Conservation (phyloP, 2,329 filamentous ascomycete genomes). For the Cadophora gregata region DNA sequence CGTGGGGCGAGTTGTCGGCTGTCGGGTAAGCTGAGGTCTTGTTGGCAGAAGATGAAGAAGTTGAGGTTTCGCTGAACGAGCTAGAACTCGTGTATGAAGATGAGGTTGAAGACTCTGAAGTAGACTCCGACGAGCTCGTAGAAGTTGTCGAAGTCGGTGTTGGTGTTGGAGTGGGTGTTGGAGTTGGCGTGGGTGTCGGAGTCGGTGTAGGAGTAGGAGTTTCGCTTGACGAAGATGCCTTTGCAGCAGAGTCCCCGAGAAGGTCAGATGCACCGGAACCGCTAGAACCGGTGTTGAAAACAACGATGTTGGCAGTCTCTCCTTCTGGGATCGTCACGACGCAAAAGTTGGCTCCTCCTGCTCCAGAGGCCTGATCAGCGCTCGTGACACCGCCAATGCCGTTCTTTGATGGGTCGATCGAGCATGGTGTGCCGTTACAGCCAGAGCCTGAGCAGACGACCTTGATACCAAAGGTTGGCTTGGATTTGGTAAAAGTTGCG, state of each 20-base stretch:
- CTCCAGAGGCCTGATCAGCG: slow-evolving; percentile 60
- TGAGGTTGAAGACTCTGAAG: slow-evolving; percentile 25
- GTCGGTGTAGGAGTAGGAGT: slow-evolving; percentile 37
- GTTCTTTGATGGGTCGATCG: slow-evolving; percentile 66
- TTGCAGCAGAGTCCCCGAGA: slow-evolving; percentile 16
- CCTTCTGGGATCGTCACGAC: slow-evolving; percentile 77
- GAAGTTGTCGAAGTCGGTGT: slow-evolving; percentile 8
- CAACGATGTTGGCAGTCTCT: slow-evolving; percentile 68
- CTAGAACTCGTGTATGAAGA: slow-evolving; percentile 31
- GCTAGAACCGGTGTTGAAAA: slow-evolving; percentile 52
- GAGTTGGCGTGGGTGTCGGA: slow-evolving; percentile 36
- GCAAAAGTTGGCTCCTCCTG: slow-evolving; percentile 73
- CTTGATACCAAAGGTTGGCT: slow-evolving; percentile 71
- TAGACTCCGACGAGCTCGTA: slow-evolving; percentile 10
- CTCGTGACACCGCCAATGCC: slow-evolving; percentile 65
- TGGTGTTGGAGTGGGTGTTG: slow-evolving; percentile 25
- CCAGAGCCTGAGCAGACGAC: slow-evolving; percentile 69
- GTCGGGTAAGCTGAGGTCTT: slow-evolving; percentile 26
- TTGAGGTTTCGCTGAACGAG: slow-evolving; percentile 20
- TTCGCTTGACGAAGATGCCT: slow-evolving; percentile 34
- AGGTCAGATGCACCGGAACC: slow-evolving; percentile 9
- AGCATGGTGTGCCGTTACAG: slow-evolving; percentile 78
- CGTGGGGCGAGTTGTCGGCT: slow-evolving; percentile 31
- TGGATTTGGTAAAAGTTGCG: slow-evolving; percentile 54
- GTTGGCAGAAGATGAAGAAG: slow-evolving; percentile 28